These are phyloP conservation scores for Quercus agrifolia DNA, from an alignment of 306 rosid species.

Conservation along the genomic window DNA sequence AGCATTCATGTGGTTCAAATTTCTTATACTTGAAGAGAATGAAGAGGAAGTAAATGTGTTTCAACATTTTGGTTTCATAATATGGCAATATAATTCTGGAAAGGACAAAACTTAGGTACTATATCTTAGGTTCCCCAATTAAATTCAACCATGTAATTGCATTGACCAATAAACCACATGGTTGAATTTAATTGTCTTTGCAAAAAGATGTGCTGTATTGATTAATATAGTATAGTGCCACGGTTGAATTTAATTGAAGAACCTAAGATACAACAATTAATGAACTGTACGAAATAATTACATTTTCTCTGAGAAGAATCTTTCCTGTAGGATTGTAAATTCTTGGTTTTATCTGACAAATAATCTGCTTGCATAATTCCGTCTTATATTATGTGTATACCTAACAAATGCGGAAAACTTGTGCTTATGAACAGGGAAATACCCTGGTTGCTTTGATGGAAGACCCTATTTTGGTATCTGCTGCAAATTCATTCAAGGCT, in stretches of 20 bases:
- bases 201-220: too few relatives aligned
- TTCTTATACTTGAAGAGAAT: neutral
- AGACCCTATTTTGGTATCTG: constrained; percentile 41
- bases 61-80: neutral
- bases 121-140: too few relatives aligned
- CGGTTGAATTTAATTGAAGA: too few relatives aligned
- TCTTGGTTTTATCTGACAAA: neutral
- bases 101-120: neutral
- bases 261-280: too few relatives aligned
- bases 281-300: too few relatives aligned
- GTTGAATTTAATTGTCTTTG: too few relatives aligned
- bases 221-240: too few relatives aligned
- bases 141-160: too few relatives aligned
- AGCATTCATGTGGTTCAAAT: neutral
- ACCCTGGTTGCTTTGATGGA: constrained; percentile 57
- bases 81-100: neutral
- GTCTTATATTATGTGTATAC: neutral
- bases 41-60: neutral
- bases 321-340: neutral
- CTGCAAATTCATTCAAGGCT: constrained; percentile 59
- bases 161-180: too few relatives aligned
- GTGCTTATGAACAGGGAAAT: constrained; percentile 52
- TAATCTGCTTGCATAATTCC: neutral
- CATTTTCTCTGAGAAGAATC: neutral
- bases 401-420: neutral